These are phyloP conservation scores for Mollisia scopiformis DNA, from an alignment of 2,329 filamentous ascomycete species.

Conservation along the genomic window DNA sequence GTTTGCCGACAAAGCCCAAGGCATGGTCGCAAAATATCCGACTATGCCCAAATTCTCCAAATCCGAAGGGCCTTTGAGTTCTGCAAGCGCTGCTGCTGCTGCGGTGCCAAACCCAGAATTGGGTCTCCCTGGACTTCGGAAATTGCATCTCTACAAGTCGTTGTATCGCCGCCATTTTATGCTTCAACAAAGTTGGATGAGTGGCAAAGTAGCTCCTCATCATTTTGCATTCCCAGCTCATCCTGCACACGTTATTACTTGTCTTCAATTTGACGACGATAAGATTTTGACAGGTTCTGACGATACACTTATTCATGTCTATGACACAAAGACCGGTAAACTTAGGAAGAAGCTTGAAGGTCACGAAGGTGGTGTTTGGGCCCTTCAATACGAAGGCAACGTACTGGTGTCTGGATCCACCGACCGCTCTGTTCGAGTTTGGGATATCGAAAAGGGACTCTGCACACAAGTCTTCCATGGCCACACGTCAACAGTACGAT, in stretches of 20 bases:
- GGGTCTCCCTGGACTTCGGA: slow-evolving; percentile 76
- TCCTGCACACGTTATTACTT: slow-evolving; percentile 94
- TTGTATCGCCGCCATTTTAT: slow-evolving; percentile 91
- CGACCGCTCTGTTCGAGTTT: slow-evolving; percentile 96
- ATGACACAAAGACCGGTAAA: slow-evolving; percentile 93
- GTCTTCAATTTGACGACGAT: slow-evolving; percentile 95
- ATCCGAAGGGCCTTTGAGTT: slow-evolving; percentile 83
- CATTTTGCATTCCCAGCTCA: slow-evolving; percentile 98
- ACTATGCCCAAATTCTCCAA: slow-evolving; percentile 35
- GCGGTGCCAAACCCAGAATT: slow-evolving; percentile 82
- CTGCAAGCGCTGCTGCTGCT: slow-evolving; percentile 80
- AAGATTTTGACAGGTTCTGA: slow-evolving; percentile 98
- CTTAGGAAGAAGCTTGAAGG: slow-evolving; percentile 83
- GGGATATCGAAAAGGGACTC: slow-evolving; percentile 92
- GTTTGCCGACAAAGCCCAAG: slow-evolving; percentile 30
- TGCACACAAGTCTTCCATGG: slow-evolving; percentile 97
- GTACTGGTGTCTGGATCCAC: slow-evolving; percentile 95
- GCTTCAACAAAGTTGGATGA: slow-evolving; percentile 92
- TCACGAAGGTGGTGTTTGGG: slow-evolving; percentile 97
- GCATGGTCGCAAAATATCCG: slow-evolving; percentile 26
- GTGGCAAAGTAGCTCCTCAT: slow-evolving; percentile 78
- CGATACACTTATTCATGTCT: slow-evolving; percentile 96
- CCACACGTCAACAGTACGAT: slow-evolving; percentile 95
- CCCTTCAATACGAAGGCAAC: slow-evolving; percentile 93
- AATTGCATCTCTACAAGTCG: slow-evolving; percentile 93